Percentiles rank a stretch among this genome's conserved stretches.
phyloP scores from a whole-genome alignment of 257 asterid genomes.

The Nicotiana knightiana region DNA sequence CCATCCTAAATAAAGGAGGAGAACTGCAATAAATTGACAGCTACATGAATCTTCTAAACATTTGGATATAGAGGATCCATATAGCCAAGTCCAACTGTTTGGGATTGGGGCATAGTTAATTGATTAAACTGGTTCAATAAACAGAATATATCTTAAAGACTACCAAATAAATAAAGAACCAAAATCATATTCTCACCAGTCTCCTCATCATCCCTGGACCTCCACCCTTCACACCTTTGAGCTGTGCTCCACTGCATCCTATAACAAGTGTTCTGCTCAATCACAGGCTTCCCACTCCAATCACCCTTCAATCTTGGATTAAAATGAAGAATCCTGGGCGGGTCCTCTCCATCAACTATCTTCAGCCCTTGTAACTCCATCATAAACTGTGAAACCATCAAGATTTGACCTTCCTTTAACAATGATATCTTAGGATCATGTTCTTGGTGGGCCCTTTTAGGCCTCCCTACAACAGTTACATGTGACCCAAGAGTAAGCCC shows the following conservation, averaged over 20 bases:
- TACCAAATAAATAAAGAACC: conserved; percentile 20
- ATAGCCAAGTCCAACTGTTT: background rate
- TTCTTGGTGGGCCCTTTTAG: conserved; percentile 68
- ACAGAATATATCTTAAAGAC: background rate
- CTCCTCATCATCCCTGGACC: conserved; percentile 81
- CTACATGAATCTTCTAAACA: background rate
- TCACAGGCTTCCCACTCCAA: conserved; percentile 87
- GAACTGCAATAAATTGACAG: background rate
- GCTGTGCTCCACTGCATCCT: conserved; percentile 90
- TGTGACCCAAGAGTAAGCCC: conserved; percentile 94
- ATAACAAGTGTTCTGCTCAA: conserved; percentile 83
- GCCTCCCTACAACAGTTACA: conserved; percentile 76
- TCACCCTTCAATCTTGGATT: conserved; percentile 75
- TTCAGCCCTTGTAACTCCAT: conserved; percentile 92
- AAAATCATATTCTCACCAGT: conserved; percentile 55
- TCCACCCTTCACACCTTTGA: conserved; percentile 91
- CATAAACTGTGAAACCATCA: conserved; percentile 94
- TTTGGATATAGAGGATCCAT: background rate
- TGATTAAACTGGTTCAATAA: background rate
- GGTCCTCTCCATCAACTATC: conserved; percentile 85
- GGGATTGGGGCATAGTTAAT: background rate
- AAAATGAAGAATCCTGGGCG: conserved; percentile 69
- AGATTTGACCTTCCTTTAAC: conserved; percentile 64
- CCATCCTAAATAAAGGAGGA: background rate
- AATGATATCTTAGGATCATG: conserved; percentile 71